Base-by-base conservation (phyloP, 2,329 filamentous ascomycete genomes). In the Neofusicoccum sp. region DNA sequence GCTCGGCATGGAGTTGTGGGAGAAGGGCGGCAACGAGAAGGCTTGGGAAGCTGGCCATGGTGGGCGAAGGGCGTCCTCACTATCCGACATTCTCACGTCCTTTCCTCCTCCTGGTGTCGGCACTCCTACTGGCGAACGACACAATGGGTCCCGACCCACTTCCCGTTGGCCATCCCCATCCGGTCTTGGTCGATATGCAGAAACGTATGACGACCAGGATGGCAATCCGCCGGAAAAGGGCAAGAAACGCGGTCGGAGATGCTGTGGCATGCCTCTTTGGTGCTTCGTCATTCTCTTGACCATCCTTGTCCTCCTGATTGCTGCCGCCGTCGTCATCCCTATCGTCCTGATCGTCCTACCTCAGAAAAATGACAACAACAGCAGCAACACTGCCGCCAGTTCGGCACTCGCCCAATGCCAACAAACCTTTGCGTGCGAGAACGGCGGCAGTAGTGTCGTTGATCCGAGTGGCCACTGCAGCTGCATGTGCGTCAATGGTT, bases 401-500 rank as follows among this genome's bases (percentile, higher is more conserved):
- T 43, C 51, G 26, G 24, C 34, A 4, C 64, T 62, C 7, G 60
- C 60, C 20, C 68, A 73, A 63, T 96, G 91, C 71, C 80, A 84
- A 65, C 75, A 79, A 40, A 81, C 82, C 31, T 76, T 89, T 12
- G 81, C 80, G 0, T 97, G 93, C 70, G 77, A 84, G 57, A 96
- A 98, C 65, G 91, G 91, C 8, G 93, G 93, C 30, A 86, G 87
- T 16, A 92, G 87, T 60, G 84, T 93, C 14, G 75, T 91, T 20
- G 84, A 83, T 14, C 80, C 85, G 61, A 83, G 85, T 44, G 71
- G 71, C 3, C 78, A 83, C 20, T 98, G 93, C 76, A 88, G 88
- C 11, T 99, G 93, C 72, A 86, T 97, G 44, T 99, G 93, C 75
- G 86, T 88, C 24, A 92, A 95, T 68, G 91, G 93, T 1, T 98